Evolutionary conservation across 2,329 filamentous ascomycete species (phyloP), one percentile per base, ranked within the genome.

Genomic region (Ophiosphaerella narmari): DNA sequence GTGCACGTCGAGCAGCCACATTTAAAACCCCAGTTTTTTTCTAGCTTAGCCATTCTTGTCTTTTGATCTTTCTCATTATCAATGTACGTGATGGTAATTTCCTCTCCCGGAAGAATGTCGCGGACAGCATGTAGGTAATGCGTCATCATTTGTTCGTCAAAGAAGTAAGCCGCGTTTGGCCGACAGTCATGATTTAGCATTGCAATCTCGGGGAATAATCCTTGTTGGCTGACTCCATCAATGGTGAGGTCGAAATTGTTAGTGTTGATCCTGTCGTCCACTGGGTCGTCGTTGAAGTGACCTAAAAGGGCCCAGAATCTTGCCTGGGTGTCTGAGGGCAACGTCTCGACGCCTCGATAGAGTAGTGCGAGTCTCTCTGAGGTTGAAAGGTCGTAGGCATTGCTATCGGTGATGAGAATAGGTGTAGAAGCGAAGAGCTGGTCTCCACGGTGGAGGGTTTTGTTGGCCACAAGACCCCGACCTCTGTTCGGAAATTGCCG

Each of bases 81-180:
- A 21, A 75, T 68, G 49, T 77, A 78, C 5, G 75, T 75, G 46
- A 77, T 75, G 1, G 70, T 75, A 33, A 78, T 73, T 48, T 78
- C 75, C 48, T 76, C 68, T 42, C 73, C 74, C 0, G 69, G 62
- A 23, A 62, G 54, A 39, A 75, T 74, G n/a, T 67, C 65, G 29
- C 69, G 60, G 12, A 71, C 68, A 1, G 74, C 75, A 38, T 76
- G 70, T 5, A 76, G 71, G 46, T 72, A 67, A 44, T 77, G 75
- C 12, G 68, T 72, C 39, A 78, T 48, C 8, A 65, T 70, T 14
- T 66, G 46, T 18, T 66, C 60, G 50, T 76, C 74, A 41, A 72
- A 71, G 54, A 74, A 74, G 50, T 75, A 73, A 16, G 74, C 75
- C 1, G 75, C 74, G 26, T 75, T 74, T 7, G 70, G 67, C 3